These are phyloP conservation scores for Diaporthe australafricana DNA, from an alignment of 2,329 filamentous ascomycete species.

Conservation along the genomic window DNA sequence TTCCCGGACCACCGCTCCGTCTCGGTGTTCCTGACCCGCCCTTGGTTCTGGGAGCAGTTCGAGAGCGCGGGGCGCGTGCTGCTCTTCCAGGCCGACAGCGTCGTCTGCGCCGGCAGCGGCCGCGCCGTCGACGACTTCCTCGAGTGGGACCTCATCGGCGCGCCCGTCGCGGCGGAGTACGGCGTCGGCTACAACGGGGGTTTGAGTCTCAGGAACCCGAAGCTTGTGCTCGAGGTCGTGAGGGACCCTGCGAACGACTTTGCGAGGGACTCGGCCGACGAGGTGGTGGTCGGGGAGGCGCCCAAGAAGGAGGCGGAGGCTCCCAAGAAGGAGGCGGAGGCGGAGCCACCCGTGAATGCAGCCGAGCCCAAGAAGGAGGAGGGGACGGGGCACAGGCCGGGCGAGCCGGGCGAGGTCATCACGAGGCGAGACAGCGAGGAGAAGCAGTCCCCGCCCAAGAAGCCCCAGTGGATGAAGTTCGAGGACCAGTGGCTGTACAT, in stretches of 20 bases:
- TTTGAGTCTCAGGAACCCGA: constrained; percentile 47
- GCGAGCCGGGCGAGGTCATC: background rate
- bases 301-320: background rate
- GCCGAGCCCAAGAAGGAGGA: background rate
- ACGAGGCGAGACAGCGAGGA: background rate
- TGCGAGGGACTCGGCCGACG: constrained; percentile 8
- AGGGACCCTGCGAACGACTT: constrained; percentile 34
- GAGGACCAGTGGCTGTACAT: constrained; percentile 46
- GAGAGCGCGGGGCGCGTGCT: constrained; percentile 48
- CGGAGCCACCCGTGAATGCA: background rate
- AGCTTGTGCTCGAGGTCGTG: constrained; percentile 39
- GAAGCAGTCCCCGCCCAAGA: background rate
- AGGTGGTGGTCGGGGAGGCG: background rate
- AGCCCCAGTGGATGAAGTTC: constrained; percentile 34
- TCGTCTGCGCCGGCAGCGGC: constrained; percentile 48
- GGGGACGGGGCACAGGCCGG: background rate
- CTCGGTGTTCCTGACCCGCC: constrained; percentile 49
- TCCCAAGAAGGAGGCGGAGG: background rate
- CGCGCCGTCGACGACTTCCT: constrained; percentile 50
- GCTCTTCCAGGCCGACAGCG: constrained; percentile 53
- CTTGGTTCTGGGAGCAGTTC: constrained; percentile 53
- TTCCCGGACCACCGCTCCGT: constrained; percentile 50
- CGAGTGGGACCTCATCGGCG: constrained; percentile 49
- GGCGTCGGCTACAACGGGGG: constrained; percentile 48
- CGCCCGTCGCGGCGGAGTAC: constrained; percentile 42